Percentiles rank a stretch among this genome's conserved stretches.
phyloP scores from a whole-genome alignment of 495 filamentous ascomycete genomes.

The Xylaria scruposa region DNA sequence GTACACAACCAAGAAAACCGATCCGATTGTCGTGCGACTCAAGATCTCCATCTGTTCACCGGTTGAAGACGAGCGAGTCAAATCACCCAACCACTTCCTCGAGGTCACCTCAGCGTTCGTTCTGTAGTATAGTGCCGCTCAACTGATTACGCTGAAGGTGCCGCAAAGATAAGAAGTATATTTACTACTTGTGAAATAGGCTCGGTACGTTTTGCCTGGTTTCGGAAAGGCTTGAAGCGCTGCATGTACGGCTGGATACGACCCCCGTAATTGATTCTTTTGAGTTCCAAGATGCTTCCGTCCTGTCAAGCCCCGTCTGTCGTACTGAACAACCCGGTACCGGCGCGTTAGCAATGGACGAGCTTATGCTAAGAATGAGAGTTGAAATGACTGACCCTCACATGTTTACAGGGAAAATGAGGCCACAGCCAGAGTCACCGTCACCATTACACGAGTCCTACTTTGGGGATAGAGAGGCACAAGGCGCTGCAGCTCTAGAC shows the following conservation, averaged over 20 bases:
- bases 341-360: constrained; percentile 13
- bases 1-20: constrained; percentile 14
- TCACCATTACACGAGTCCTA: constrained; percentile 24
- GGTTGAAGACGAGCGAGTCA: constrained; percentile 28
- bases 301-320: constrained; percentile 18
- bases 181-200: constrained; percentile 17
- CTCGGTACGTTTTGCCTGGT: constrained; percentile 22
- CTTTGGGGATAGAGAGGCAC: constrained; percentile 17
- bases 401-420: constrained; percentile 18
- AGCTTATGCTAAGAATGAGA: constrained; percentile 20
- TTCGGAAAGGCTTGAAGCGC: constrained; percentile 9
- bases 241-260: constrained; percentile 25
- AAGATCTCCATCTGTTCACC: constrained; percentile 23
- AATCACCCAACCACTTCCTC: constrained; percentile 14
- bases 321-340: constrained; percentile 25
- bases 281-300: background rate
- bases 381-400: constrained; percentile 4
- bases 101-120: background rate
- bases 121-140: background rate
- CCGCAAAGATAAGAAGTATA: constrained; percentile 21
- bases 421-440: constrained; percentile 16
- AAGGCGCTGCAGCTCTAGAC: constrained; percentile 15
- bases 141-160: constrained; percentile 5
- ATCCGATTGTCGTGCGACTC: constrained; percentile 27
- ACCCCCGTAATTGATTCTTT: constrained; percentile 17